Conservation (phyloP, 495 filamentous ascomycete genomes). For the Astrothelium macrocarpum region DNA sequence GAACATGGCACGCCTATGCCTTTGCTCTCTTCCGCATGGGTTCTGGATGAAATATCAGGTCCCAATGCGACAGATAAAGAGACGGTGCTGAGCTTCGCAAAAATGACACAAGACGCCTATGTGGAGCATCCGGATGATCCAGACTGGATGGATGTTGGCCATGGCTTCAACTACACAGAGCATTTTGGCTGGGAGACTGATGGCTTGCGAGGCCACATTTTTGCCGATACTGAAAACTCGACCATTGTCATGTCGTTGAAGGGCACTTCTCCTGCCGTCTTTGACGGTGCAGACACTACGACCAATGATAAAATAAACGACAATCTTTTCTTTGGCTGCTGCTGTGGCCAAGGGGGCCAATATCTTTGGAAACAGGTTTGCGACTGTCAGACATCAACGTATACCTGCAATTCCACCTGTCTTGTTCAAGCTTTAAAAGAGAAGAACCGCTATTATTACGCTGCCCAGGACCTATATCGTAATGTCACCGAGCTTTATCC, state of each 20-base stretch:
- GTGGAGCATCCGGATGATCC: conserved; percentile 56
- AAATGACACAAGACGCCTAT: conserved; percentile 85
- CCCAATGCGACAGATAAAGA: conserved; percentile 81
- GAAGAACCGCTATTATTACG: conserved; percentile 84
- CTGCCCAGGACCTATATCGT: conserved; percentile 74
- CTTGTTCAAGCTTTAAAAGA: conserved; percentile 61
- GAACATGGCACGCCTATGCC: conserved; percentile 49
- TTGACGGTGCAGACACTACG: conserved; percentile 88
- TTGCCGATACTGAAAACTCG: conserved; percentile 70
- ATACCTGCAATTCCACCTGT: conserved; percentile 85
- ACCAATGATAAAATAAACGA: conserved; percentile 97
- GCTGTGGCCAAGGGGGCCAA: conserved; percentile 85
- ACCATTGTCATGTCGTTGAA: conserved; percentile 90
- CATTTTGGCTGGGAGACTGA: conserved; percentile 87
- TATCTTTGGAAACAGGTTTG: conserved; percentile 82
- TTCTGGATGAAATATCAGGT: conserved; percentile 63
- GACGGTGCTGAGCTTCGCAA: conserved; percentile 72
- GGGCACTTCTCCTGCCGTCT: conserved; percentile 59
- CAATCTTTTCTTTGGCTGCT: conserved; percentile 95
- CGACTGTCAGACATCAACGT: conserved; percentile 75
- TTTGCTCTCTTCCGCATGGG: conserved; percentile 66
- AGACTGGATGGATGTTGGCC: conserved; percentile 77
- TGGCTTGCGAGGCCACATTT: conserved; percentile 86
- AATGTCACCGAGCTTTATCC: conserved; percentile 90
- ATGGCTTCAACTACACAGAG: conserved; percentile 68